A percentile compares a stretch with the other conserved stretches of the same genome.
These are phyloP conservation scores for Fusarium globosum DNA, from an alignment of 2,329 filamentous ascomycete species.

Conservation along the genomic window DNA sequence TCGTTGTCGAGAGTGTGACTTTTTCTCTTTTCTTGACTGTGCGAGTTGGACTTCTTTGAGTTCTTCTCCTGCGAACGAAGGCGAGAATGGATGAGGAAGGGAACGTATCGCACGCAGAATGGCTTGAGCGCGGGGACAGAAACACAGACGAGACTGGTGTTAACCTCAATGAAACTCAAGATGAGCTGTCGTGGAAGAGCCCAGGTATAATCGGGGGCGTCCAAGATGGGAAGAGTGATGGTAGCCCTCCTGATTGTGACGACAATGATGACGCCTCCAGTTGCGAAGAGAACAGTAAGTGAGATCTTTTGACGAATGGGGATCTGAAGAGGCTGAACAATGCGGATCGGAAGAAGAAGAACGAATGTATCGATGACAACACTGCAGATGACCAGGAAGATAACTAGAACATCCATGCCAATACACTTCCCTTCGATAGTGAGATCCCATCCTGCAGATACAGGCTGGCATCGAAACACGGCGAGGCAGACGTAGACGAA, in stretches of 20 bases:
- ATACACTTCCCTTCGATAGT: constrained; percentile 53
- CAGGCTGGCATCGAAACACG: constrained; percentile 55
- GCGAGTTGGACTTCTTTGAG: constrained; percentile 23
- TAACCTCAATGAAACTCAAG: constrained; percentile 62
- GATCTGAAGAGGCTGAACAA: constrained; percentile 59
- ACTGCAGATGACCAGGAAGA: constrained; percentile 49
- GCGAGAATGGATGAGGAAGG: constrained; percentile 40
- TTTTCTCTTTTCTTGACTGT: constrained; percentile 32
- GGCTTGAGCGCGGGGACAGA: constrained; percentile 63
- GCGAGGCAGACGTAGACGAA: constrained; percentile 54
- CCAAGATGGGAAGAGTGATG: constrained; percentile 41
- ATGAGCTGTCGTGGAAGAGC: constrained; percentile 45
- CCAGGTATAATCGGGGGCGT: constrained; percentile 43
- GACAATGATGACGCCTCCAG: constrained; percentile 45
- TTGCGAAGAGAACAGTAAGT: constrained; percentile 58
- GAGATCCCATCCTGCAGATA: constrained; percentile 57
- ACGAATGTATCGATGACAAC: constrained; percentile 61
- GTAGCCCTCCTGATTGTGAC: constrained; percentile 46
- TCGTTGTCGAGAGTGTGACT: constrained; percentile 27
- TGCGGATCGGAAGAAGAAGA: constrained; percentile 56
- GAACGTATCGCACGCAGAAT: constrained; percentile 52
- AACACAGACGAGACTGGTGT: constrained; percentile 61
- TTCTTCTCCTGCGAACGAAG: constrained; percentile 40
- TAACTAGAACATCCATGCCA: constrained; percentile 48
- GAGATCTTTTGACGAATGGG: constrained; percentile 61